Evolutionary conservation across 2,329 filamentous ascomycete genomes (phyloP).

Genomic region (Alternaria sp.): DNA sequence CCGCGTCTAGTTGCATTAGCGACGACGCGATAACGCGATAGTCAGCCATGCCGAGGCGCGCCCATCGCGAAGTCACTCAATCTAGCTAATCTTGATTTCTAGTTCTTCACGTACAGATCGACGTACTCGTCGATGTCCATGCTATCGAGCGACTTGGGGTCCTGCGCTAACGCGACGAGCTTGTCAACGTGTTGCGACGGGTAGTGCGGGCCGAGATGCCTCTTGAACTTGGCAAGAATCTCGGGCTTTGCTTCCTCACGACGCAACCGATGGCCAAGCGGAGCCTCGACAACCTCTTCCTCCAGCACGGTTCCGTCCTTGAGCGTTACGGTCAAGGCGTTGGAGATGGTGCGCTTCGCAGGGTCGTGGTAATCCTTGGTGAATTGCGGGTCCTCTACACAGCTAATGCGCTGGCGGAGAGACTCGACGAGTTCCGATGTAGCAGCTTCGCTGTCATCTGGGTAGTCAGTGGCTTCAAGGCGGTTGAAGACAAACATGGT

Average conservation of each 20-base stretch:
- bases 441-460: conserved; percentile 89
- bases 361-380: conserved; percentile 96
- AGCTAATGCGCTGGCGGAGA: conserved; percentile 90
- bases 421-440: conserved; percentile 88
- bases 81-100: conserved; percentile 30
- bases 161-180: conserved; percentile 79
- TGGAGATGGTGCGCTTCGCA: conserved; percentile 91
- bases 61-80: conserved; percentile 19
- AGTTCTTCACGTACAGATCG: conserved; percentile 75
- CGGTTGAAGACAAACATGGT: conserved; percentile 96
- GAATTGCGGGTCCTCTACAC: conserved; percentile 94
- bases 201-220: conserved; percentile 86
- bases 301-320: conserved; percentile 92
- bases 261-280: conserved; percentile 87
- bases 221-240: conserved; percentile 94
- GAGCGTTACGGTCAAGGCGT: conserved; percentile 91
- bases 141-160: conserved; percentile 75
- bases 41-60: conserved; percentile 12
- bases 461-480: conserved; percentile 91
- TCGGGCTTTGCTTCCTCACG: conserved; percentile 98
- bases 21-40: conserved; percentile 13
- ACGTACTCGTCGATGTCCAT: conserved; percentile 93
- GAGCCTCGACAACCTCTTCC: conserved; percentile 91
- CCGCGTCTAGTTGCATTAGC: conserved; percentile 20
- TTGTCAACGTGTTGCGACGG: conserved; percentile 77